phyloP scores from a whole-genome alignment of 441 rosid genomes.

The Euphorbia celastroides region DNA sequence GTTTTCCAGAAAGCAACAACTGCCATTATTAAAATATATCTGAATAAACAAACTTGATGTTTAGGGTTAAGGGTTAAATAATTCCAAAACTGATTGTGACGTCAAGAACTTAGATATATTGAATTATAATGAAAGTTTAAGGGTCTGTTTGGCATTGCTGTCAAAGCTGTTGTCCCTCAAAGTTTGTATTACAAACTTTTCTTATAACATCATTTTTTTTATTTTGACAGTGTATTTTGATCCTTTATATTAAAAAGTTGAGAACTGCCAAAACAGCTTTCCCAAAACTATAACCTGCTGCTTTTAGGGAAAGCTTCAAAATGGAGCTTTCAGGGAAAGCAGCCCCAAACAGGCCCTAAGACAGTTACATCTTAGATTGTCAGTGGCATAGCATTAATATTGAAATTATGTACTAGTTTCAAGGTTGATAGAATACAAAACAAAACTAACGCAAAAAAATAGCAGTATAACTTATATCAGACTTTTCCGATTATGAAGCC shows the following conservation, averaged over 20 bases:
- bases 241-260: no score
- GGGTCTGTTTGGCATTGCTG: no score
- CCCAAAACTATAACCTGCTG: no score
- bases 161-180: no score
- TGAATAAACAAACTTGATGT: background rate
- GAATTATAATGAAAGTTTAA: no score
- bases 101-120: background rate
- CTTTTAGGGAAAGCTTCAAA: no score
- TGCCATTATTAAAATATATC: background rate
- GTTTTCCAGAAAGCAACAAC: background rate
- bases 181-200: no score
- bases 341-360: no score
- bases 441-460: background rate
- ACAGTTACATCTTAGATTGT: background rate
- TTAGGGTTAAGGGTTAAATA: background rate
- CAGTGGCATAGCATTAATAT: background rate
- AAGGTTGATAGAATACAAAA: background rate
- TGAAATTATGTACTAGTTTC: background rate
- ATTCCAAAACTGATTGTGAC: background rate
- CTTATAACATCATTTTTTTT: no score
- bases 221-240: no score
- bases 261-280: no score
- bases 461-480: background rate
- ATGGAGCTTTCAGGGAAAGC: no score
- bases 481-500: background rate